These are phyloP conservation scores for Camellia oleifera DNA, from an alignment of 179 eudicot genomes.

Conservation along the genomic window DNA sequence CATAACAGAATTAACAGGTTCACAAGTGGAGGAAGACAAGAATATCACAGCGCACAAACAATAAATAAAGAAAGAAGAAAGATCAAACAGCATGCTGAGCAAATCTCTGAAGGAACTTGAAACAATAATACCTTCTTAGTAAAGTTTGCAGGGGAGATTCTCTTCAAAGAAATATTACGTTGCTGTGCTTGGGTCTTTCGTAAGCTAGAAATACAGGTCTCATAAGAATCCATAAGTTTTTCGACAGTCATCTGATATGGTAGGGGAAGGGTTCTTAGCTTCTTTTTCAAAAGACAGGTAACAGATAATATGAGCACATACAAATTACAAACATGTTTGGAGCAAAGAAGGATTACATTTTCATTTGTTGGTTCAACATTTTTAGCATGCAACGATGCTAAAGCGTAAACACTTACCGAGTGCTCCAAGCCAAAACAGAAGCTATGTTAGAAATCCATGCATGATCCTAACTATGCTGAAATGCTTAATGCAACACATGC, in stretches of 20 bases:
- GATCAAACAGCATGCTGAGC: constrained; percentile 1
- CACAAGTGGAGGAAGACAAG: not conserved
- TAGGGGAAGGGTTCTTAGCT: constrained; percentile 16
- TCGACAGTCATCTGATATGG: constrained; percentile 56
- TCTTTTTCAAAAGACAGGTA: not conserved
- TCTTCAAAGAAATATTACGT: constrained; percentile 53
- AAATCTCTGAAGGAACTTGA: not conserved
- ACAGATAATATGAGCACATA: constrained; percentile 3
- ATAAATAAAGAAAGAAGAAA: not conserved
- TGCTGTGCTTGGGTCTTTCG: constrained; percentile 62
- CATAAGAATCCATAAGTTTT: constrained; percentile 65
- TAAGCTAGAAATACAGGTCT: constrained; percentile 57
- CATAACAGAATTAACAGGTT: not conserved
- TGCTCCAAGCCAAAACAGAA: too few species aligned
- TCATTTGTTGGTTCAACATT: constrained; percentile 27
- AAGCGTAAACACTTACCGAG: too few species aligned
- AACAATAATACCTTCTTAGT: constrained; percentile 70
- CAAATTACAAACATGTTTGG: not conserved
- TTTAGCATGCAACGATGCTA: not conserved
- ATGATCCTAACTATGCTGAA: too few species aligned
- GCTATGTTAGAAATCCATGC: too few species aligned
- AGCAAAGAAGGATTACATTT: constrained; percentile 38
- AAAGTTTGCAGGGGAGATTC: constrained; percentile 79
- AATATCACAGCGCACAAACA: not conserved
- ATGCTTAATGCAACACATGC: too few species aligned